phyloP scores from a whole-genome alignment of 495 filamentous ascomycete species.

The Sphaerosporella brunnea region DNA sequence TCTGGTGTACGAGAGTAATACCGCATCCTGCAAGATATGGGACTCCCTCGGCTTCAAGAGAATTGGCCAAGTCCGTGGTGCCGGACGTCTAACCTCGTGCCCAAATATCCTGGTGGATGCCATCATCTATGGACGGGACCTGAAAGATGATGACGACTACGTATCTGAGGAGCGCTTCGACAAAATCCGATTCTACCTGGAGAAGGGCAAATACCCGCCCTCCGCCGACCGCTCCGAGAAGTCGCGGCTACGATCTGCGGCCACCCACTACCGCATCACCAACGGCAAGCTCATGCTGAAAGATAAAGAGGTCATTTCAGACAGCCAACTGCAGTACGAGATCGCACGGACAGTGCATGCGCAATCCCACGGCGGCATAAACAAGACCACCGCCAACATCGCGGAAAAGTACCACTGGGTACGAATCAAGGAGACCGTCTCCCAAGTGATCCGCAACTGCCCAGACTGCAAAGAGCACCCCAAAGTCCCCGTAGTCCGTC shows the following conservation, averaged over 20 bases:
- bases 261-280: conserved; percentile 81
- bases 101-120: conserved; percentile 68
- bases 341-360: conserved; percentile 63
- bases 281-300: conserved; percentile 83
- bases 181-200: conserved; percentile 94
- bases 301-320: conserved; percentile 90
- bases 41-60: conserved; percentile 96
- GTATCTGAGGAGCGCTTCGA: conserved; percentile 94
- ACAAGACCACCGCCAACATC: conserved; percentile 90
- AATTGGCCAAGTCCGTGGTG: conserved; percentile 77
- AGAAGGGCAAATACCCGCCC: conserved; percentile 80
- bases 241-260: conserved; percentile 75
- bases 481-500: conserved; percentile 36
- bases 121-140: conserved; percentile 87
- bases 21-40: conserved; percentile 89
- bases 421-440: conserved; percentile 95
- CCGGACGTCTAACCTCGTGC: conserved; percentile 56
- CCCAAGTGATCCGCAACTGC: conserved; percentile 82
- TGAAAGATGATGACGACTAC: conserved; percentile 61
- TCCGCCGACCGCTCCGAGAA: conserved; percentile 93
- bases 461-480: conserved; percentile 69
- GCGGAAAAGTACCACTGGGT: conserved; percentile 95
- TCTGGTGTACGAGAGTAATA: conserved; percentile 93
- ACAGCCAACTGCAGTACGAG: conserved; percentile 80
- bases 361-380: conserved; percentile 70